A percentile compares a stretch with the other conserved stretches of the same genome.
These are phyloP conservation scores for Plasmodium cynomolgi DNA, from an alignment of 169 alveolate genomes.

Conservation along the genomic window DNA sequence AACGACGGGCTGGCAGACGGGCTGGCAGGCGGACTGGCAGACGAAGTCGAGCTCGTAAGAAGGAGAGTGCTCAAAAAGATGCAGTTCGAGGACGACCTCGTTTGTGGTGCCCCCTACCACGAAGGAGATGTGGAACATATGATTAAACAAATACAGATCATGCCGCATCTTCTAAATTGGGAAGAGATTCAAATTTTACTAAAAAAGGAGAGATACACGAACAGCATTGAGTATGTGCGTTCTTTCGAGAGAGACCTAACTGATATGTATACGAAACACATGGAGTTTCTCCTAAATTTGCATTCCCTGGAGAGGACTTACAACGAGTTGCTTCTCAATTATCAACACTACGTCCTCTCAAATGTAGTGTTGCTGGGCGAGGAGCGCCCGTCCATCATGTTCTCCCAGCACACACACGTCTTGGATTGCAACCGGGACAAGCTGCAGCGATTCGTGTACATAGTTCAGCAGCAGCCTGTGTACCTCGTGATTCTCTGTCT, in stretches of 20 bases:
- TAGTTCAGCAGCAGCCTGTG: slow-evolving; percentile 79
- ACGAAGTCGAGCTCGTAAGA: slow-evolving; percentile 16
- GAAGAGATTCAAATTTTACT: slow-evolving; percentile 76
- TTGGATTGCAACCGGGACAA: slow-evolving; percentile 17
- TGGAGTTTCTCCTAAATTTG: slow-evolving; percentile 77
- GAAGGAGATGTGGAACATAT: slow-evolving; percentile 53
- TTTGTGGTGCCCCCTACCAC: slow-evolving; percentile 10
- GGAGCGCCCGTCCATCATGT: slow-evolving; percentile 26
- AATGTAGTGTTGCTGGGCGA: slow-evolving; percentile 15
- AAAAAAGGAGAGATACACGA: slow-evolving; percentile 79
- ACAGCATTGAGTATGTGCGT: slow-evolving; percentile 76
- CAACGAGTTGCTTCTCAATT: slow-evolving; percentile 73
- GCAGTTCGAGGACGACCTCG: slow-evolving; percentile 16
- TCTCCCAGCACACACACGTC: neutral
- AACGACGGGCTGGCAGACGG: neutral
- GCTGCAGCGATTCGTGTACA: slow-evolving; percentile 60
- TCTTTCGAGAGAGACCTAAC: slow-evolving; percentile 81
- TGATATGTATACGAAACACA: slow-evolving; percentile 77
- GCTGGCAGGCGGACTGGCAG: neutral
- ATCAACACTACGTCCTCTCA: slow-evolving; percentile 39
- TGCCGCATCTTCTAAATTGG: slow-evolving; percentile 78
- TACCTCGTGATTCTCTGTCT: slow-evolving; percentile 64
- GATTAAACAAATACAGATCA: slow-evolving; percentile 30
- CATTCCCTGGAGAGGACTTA: slow-evolving; percentile 40
- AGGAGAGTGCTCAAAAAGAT: neutral